A percentile compares a stretch with the other conserved stretches of the same genome.
phyloP scores from a whole-genome alignment of 495 filamentous ascomycete genomes.

The Penicillium cataractarum region DNA sequence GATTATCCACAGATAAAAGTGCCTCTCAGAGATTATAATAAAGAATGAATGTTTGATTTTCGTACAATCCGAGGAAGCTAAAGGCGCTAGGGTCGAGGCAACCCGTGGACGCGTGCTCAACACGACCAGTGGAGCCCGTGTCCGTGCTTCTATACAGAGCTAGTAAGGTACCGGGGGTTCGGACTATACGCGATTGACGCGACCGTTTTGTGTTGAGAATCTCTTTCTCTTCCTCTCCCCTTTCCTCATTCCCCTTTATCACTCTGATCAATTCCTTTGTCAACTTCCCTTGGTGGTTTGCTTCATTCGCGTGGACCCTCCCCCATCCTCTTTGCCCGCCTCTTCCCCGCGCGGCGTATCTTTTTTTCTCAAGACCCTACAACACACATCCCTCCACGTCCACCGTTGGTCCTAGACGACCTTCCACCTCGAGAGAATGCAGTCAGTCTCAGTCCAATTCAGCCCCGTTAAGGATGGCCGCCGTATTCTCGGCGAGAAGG shows the following conservation, averaged over 20 bases:
- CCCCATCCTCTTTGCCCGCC: constrained; percentile 10
- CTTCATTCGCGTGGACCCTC: constrained; percentile 10
- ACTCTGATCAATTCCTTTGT: neutral
- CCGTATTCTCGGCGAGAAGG: constrained; percentile 50
- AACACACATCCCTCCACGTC: neutral
- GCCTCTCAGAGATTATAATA: neutral
- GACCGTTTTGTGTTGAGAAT: constrained; percentile 27
- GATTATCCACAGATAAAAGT: neutral
- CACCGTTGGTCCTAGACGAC: neutral
- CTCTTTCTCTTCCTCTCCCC: constrained; percentile 8
- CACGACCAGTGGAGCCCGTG: constrained; percentile 32
- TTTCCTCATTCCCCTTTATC: constrained; percentile 1
- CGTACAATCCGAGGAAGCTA: neutral
- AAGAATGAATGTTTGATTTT: neutral
- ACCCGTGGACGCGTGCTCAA: constrained; percentile 35
- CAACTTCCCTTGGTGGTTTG: neutral
- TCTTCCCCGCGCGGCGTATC: constrained; percentile 20
- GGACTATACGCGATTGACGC: constrained; percentile 38
- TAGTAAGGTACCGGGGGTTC: constrained; percentile 26
- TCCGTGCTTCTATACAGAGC: constrained; percentile 37
- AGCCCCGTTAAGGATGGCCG: constrained; percentile 49
- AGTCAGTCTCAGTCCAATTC: constrained; percentile 30
- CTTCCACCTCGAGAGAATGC: constrained; percentile 26
- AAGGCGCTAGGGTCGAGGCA: constrained; percentile 3
- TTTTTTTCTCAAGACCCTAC: constrained; percentile 6